phyloP scores from a whole-genome alignment of 805 yeast species.

The Candida bentonensis region DNA sequence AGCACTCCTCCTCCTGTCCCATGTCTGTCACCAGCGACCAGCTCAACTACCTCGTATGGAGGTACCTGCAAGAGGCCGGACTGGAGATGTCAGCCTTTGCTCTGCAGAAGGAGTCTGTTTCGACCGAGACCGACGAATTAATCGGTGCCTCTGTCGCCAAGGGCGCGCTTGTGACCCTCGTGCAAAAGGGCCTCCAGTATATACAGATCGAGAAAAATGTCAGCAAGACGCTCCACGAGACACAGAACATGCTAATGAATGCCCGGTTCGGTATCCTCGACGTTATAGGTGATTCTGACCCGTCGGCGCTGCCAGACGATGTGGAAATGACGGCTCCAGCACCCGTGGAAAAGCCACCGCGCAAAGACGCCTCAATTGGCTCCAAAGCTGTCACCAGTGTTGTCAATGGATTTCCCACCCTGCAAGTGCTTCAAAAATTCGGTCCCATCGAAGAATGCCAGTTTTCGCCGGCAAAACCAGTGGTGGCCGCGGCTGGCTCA shows the following conservation, averaged over 20 bases:
- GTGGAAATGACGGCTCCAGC: neutral
- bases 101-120: slow-evolving; percentile 57
- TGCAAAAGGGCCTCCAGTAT: slow-evolving; percentile 77
- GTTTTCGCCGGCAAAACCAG: neutral
- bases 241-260: neutral
- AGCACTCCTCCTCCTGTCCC: too few relatives aligned
- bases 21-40: slow-evolving; percentile 79
- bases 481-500: neutral
- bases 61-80: slow-evolving; percentile 68
- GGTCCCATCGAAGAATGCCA: neutral
- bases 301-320: neutral
- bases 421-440: neutral
- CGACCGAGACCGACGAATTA: slow-evolving; percentile 39
- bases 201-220: slow-evolving; percentile 40
- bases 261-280: neutral
- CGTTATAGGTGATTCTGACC: neutral
- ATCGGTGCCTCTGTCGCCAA: slow-evolving; percentile 45
- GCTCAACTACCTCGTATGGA: slow-evolving; percentile 82
- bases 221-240: neutral
- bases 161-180: slow-evolving; percentile 67
- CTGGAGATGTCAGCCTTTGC: slow-evolving; percentile 67
- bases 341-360: neutral
- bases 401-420: neutral
- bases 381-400: neutral
- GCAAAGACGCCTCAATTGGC: slow-evolving; percentile 1